Evolutionary conservation across 1,139 yeast species (phyloP).

Genomic region (Suhomyces panamericanus): DNA sequence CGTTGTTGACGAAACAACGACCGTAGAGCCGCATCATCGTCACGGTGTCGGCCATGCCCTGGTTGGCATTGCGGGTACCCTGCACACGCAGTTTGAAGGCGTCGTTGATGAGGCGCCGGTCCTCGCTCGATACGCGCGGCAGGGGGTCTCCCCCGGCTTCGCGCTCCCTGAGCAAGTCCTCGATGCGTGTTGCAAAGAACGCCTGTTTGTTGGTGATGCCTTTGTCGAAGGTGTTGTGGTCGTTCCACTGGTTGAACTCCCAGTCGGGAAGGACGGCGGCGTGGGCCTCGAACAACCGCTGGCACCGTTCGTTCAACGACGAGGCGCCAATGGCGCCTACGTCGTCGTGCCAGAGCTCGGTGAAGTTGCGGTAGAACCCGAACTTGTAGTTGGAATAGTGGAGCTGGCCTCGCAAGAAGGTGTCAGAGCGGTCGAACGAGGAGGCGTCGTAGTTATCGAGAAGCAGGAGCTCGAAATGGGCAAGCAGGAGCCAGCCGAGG

Average conservation of each 20-base stretch:
- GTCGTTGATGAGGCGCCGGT: slow-evolving; percentile 22
- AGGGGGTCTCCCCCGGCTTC: slow-evolving; percentile 9
- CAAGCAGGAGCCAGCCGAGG: neutral
- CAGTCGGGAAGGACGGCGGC: slow-evolving; percentile 26
- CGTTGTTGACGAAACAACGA: slow-evolving; percentile 32
- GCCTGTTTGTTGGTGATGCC: slow-evolving; percentile 25
- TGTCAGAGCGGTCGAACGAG: slow-evolving; percentile 19
- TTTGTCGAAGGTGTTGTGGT: slow-evolving; percentile 29
- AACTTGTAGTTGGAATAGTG: slow-evolving; percentile 36
- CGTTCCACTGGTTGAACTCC: slow-evolving; percentile 20
- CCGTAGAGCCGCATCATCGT: slow-evolving; percentile 37
- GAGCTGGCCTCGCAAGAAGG: slow-evolving; percentile 20
- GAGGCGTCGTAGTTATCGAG: slow-evolving; percentile 15
- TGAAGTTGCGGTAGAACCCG: slow-evolving; percentile 25
- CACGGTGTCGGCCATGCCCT: slow-evolving; percentile 40
- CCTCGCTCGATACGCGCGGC: slow-evolving; percentile 19
- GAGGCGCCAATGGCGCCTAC: slow-evolving; percentile 15
- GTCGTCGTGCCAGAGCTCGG: slow-evolving; percentile 14
- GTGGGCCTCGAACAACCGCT: slow-evolving; percentile 29
- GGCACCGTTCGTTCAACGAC: slow-evolving; percentile 30
- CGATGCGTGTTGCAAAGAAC: slow-evolving; percentile 18
- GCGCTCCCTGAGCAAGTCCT: slow-evolving; percentile 14
- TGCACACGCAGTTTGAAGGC: slow-evolving; percentile 19
- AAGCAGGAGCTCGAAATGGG: neutral
- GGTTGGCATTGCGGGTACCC: slow-evolving; percentile 23